phyloP scores from a whole-genome alignment of 2,329 filamentous ascomycete genomes.

The Paramyrothecium roridum region DNA sequence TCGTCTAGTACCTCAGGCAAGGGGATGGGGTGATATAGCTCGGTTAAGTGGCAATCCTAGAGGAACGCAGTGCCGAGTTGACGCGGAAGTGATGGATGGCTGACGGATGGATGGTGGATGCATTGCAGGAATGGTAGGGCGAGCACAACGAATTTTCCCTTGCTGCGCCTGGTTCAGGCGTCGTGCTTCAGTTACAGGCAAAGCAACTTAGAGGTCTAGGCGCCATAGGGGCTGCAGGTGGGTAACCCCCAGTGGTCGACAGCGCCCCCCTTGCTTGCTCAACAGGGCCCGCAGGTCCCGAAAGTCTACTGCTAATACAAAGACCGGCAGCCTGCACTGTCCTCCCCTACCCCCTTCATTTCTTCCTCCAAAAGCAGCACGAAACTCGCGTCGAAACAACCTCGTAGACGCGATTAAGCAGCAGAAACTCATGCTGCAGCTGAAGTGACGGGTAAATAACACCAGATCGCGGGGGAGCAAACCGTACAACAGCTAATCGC shows the following conservation, averaged over 20 bases:
- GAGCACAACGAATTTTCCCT: not conserved
- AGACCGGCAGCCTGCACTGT: conserved; percentile 13
- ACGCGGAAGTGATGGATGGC: not conserved
- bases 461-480: not conserved
- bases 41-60: not conserved
- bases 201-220: not conserved
- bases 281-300: not conserved
- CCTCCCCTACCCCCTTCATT: conserved; percentile 16
- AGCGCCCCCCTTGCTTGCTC: conserved; percentile 14
- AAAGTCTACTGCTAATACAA: not conserved
- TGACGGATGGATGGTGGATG: too few species aligned
- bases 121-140: not conserved
- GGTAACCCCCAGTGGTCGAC: not conserved
- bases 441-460: conserved; percentile 21
- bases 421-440: conserved; percentile 28
- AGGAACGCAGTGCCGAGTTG: not conserved
- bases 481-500: not conserved
- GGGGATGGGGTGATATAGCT: too few species aligned
- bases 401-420: conserved; percentile 25
- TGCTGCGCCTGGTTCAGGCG: not conserved
- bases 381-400: conserved; percentile 25
- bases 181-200: not conserved
- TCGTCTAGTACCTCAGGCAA: too few species aligned
- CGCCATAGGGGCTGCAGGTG: not conserved
- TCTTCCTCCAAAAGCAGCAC: conserved; percentile 12